Evolutionary conservation across 352 stramenopile species (phyloP).

Genomic region (Globisporangium barbulae): DNA sequence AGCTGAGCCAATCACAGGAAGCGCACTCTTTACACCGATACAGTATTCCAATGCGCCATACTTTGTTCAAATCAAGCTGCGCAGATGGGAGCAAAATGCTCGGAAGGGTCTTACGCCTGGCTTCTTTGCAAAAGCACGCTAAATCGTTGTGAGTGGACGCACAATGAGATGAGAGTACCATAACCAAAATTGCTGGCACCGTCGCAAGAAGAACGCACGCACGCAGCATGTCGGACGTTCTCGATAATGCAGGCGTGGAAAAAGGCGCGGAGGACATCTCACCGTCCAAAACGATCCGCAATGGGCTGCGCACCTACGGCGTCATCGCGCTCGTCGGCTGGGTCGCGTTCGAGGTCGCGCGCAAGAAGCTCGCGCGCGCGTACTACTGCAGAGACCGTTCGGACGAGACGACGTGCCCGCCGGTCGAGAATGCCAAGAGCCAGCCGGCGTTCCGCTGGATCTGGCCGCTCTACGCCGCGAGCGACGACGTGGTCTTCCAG

Average conservation of each 20-base stretch:
- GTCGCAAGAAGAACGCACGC: background rate
- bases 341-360: slow-evolving; percentile 64
- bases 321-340: slow-evolving; percentile 59
- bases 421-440: slow-evolving; percentile 33
- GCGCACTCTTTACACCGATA: background rate
- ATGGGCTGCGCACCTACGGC: slow-evolving; percentile 64
- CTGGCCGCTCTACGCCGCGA: slow-evolving; percentile 45
- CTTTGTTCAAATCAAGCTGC: background rate
- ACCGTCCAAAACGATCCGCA: slow-evolving; percentile 61
- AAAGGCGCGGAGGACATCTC: slow-evolving; percentile 36
- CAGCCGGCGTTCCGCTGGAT: slow-evolving; percentile 53
- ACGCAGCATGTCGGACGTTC: background rate
- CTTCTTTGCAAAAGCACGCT: background rate
- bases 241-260: background rate
- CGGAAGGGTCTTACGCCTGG: background rate
- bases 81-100: background rate
- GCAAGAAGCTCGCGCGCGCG: slow-evolving; percentile 47
- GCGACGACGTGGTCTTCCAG: slow-evolving; percentile 68
- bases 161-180: no score
- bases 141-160: background rate
- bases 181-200: background rate
- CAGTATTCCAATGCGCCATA: background rate
- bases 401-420: slow-evolving; percentile 45
- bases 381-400: slow-evolving; percentile 77
- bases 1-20: background rate